A percentile compares a stretch with the other conserved stretches of the same genome.
Evolutionary conservation across 192 early-diverging fungal species (phyloP).

Genomic region (Mortierella alpina): DNA sequence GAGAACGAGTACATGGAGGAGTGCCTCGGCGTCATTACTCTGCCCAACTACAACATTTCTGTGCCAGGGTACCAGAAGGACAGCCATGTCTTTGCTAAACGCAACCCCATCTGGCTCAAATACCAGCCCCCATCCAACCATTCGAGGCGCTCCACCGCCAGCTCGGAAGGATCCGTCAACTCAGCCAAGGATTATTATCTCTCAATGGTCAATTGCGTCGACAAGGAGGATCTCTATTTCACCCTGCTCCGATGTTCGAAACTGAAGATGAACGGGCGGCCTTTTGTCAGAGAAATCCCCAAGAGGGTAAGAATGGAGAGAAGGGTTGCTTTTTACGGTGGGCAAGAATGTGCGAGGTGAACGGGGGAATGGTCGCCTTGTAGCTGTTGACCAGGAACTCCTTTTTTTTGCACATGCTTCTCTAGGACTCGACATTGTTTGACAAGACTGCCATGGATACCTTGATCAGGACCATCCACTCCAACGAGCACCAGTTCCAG

Average conservation of each 20-base stretch:
- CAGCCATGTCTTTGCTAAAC: constrained; percentile 71
- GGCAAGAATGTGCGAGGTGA: neutral
- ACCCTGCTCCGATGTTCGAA: constrained; percentile 78
- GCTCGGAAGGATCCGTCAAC: constrained; percentile 5
- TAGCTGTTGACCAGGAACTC: neutral
- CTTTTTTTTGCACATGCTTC: neutral
- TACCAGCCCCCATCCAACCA: constrained; percentile 33
- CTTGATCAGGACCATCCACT: constrained; percentile 60
- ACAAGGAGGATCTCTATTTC: constrained; percentile 94
- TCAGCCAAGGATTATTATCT: constrained; percentile 58
- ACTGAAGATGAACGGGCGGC: constrained; percentile 43
- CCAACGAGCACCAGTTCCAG: constrained; percentile 64
- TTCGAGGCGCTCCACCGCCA: constrained; percentile 19
- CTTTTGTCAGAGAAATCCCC: constrained; percentile 42
- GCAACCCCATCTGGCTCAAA: constrained; percentile 63
- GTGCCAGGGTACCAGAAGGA: constrained; percentile 67
- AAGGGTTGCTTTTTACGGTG: neutral
- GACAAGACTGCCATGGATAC: constrained; percentile 59
- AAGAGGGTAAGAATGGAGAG: constrained; percentile 30
- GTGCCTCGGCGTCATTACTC: constrained; percentile 81
- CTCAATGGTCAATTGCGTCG: constrained; percentile 67
- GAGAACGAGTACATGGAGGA: constrained; percentile 80
- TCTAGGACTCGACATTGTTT: constrained; percentile 50
- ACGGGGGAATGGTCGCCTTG: neutral
- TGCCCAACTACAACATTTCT: constrained; percentile 74